phyloP scores from a whole-genome alignment of 306 rosid genomes.

The Vigna trinervia region DNA sequence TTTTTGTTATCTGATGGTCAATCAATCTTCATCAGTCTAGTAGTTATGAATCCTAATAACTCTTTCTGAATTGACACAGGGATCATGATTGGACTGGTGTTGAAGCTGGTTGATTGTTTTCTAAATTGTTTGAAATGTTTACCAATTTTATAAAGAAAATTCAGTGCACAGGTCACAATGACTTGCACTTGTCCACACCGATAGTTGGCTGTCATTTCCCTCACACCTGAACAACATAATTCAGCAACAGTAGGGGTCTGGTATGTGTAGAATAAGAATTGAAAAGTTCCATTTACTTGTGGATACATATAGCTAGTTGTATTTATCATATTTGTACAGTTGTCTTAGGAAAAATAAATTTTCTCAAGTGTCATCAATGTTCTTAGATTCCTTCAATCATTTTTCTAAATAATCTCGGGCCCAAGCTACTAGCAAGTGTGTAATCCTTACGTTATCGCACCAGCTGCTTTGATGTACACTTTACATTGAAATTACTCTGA shows the following conservation, averaged over 20 bases:
- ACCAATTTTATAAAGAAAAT: constrained; percentile 43
- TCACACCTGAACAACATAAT: constrained; percentile 50
- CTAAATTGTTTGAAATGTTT: constrained; percentile 37
- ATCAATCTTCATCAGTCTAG: neutral
- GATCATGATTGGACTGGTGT: constrained; percentile 46
- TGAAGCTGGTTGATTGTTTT: constrained; percentile 45
- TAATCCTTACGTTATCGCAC: neutral
- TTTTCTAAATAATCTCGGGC: constrained; percentile 28
- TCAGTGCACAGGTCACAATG: constrained; percentile 42
- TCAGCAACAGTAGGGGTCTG: constrained; percentile 48
- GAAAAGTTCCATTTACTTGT: constrained; percentile 57
- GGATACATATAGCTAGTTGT: constrained; percentile 54
- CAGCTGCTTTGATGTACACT: constrained; percentile 13
- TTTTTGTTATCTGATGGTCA: neutral
- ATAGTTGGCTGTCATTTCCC: constrained; percentile 39
- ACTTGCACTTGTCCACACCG: constrained; percentile 17
- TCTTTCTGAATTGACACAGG: constrained; percentile 45
- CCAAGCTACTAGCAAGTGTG: constrained; percentile 16
- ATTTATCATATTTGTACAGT: constrained; percentile 68
- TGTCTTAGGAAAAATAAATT: constrained; percentile 48
- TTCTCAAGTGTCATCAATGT: constrained; percentile 38
- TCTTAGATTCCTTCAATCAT: constrained; percentile 26
- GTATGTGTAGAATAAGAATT: constrained; percentile 61
- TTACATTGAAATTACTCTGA: neutral
- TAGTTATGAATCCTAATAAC: constrained; percentile 22